These are phyloP conservation scores for Coemansia sp. DNA, from an alignment of 192 early-diverging fungal genomes.

Conservation along the genomic window DNA sequence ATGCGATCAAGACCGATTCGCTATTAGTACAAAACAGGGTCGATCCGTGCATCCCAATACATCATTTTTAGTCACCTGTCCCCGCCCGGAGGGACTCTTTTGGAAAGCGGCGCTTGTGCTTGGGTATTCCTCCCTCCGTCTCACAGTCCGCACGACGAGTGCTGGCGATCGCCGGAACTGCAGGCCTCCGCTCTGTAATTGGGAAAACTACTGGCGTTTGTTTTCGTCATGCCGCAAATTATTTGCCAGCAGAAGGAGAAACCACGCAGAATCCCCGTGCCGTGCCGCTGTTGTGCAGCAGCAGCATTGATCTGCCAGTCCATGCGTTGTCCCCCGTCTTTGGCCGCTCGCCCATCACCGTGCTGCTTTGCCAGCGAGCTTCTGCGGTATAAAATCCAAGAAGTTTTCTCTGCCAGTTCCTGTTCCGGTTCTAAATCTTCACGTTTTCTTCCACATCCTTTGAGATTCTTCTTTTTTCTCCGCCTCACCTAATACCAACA, in stretches of 20 bases:
- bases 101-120: neutral
- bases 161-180: neutral
- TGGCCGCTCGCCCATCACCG: neutral
- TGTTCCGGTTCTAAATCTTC: neutral
- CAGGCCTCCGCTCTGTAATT: neutral
- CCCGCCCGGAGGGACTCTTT: neutral
- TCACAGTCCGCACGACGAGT: neutral
- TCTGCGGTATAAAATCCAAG: neutral
- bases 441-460: neutral
- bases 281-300: neutral
- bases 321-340: neutral
- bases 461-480: constrained; percentile 1
- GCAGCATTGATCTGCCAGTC: neutral
- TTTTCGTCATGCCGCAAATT: neutral
- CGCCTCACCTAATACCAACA: constrained; percentile 8
- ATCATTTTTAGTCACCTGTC: neutral
- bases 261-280: constrained; percentile 3
- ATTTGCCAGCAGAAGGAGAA: neutral
- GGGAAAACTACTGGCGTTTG: neutral
- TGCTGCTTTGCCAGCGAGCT: neutral
- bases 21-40: neutral
- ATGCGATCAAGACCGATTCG: neutral
- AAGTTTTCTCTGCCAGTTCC: neutral
- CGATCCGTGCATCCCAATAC: constrained; percentile 2
- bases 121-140: too few species aligned